Percentiles rank a stretch among this genome's conserved stretches.
Evolutionary conservation across 768 basidiomycete species (phyloP).

Genomic region (Lactarius indigo): DNA sequence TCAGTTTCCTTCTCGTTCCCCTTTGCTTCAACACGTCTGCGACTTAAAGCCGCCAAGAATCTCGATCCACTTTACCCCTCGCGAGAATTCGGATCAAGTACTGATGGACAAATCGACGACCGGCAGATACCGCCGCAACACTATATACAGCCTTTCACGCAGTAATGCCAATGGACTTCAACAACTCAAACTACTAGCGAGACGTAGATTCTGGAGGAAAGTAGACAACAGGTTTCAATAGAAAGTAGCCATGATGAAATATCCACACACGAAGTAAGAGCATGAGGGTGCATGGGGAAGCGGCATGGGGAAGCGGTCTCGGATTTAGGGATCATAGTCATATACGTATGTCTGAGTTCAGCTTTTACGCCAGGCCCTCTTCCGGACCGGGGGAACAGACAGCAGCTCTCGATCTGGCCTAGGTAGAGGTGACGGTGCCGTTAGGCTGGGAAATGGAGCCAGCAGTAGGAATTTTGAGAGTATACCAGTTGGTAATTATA

Average conservation of each 20-base stretch:
- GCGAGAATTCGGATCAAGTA: constrained; percentile 7
- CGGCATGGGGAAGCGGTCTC: neutral
- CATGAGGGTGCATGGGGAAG: neutral
- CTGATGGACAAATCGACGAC: too few relatives aligned
- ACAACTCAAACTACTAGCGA: too few relatives aligned
- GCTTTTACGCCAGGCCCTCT: neutral
- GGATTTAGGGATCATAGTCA: neutral
- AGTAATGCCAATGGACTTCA: too few relatives aligned
- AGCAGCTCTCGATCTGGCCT: neutral
- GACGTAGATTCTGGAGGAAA: too few relatives aligned
- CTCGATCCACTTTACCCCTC: constrained; percentile 51
- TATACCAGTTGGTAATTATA: neutral
- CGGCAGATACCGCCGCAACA: constrained; percentile 20
- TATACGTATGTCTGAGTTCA: neutral
- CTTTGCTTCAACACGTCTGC: neutral
- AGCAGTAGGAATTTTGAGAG: neutral
- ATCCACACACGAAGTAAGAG: neutral
- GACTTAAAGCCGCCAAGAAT: neutral
- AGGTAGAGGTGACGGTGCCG: neutral
- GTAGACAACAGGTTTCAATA: too few relatives aligned
- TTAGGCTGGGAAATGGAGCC: neutral
- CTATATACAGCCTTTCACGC: too few relatives aligned
- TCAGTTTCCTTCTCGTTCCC: neutral
- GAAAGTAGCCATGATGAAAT: neutral
- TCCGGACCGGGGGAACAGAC: neutral